Conservation (phyloP, 2,329 filamentous ascomycete species). For the Penicillium polonicum region DNA sequence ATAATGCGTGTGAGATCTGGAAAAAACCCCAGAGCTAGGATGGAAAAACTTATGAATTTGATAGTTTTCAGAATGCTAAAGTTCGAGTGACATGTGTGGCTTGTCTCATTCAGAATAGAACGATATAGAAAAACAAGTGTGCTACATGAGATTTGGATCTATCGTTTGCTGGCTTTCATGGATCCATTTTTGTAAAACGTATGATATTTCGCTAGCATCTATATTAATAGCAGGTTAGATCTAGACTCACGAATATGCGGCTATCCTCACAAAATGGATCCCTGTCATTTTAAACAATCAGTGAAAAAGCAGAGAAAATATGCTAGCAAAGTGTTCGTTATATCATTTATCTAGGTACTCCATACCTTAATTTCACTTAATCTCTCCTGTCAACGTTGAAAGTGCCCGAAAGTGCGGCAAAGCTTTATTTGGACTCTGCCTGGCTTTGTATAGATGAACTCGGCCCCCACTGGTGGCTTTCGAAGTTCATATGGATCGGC, state of each 20-base stretch:
- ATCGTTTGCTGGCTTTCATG: not conserved
- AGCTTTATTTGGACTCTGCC: not conserved
- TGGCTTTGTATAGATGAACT: constrained; percentile 2
- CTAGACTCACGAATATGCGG: not conserved
- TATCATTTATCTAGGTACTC: not conserved
- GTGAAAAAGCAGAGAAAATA: not conserved
- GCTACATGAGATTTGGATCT: not conserved
- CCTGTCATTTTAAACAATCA: not conserved
- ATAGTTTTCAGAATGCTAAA: not conserved
- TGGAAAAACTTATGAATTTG: not conserved
- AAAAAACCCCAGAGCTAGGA: not conserved
- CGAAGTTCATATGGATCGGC: not conserved
- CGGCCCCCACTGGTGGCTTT: not conserved
- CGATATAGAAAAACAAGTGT: not conserved
- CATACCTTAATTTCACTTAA: not conserved
- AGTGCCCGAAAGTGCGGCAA: not conserved
- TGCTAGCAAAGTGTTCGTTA: too few relatives aligned
- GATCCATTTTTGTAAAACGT: not conserved
- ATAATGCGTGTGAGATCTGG: not conserved
- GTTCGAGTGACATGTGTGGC: not conserved
- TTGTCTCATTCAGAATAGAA: not conserved
- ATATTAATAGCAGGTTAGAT: not conserved
- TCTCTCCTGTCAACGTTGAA: not conserved
- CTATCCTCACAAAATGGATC: not conserved
- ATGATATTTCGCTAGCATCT: not conserved